phyloP scores from a whole-genome alignment of 2,329 filamentous ascomycete genomes.

The Phaeosphaeriaceae sp. region DNA sequence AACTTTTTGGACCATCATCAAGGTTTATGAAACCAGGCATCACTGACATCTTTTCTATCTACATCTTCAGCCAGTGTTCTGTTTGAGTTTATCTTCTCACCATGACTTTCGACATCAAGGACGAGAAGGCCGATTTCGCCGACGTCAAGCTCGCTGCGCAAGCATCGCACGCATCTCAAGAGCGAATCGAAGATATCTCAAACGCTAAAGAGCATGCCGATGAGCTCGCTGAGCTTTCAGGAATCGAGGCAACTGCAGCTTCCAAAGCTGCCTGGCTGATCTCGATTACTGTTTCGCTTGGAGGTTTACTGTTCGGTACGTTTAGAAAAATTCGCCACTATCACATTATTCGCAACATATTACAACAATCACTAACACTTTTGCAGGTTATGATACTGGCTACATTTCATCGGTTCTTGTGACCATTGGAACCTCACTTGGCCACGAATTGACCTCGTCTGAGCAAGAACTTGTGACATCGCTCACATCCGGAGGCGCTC shows the following conservation, averaged over 20 bases:
- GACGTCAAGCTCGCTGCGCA: slow-evolving; percentile 20
- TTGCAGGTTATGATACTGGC: slow-evolving; percentile 46
- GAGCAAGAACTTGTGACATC: slow-evolving; percentile 51
- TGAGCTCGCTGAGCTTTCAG: slow-evolving; percentile 17
- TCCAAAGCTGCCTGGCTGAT: slow-evolving; percentile 31
- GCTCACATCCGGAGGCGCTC: slow-evolving; percentile 47
- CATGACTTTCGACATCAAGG: slow-evolving; percentile 3
- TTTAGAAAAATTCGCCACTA: not conserved
- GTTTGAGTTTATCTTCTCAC: not conserved
- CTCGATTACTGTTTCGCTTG: slow-evolving; percentile 35
- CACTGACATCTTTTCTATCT: too few species aligned
- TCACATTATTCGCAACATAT: not conserved
- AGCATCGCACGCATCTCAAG: not conserved
- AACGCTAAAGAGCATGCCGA: slow-evolving; percentile 20
- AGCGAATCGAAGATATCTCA: slow-evolving; percentile 32
- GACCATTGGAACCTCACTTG: slow-evolving; percentile 43
- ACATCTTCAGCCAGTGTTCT: not conserved
- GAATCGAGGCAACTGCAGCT: too few species aligned
- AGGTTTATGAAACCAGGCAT: not conserved
- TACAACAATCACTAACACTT: too few species aligned
- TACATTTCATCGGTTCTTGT: slow-evolving; percentile 50
- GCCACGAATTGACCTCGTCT: slow-evolving; percentile 35
- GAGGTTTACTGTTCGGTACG: slow-evolving; percentile 37
- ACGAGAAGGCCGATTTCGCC: slow-evolving; percentile 11
- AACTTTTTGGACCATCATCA: not conserved